phyloP scores from a whole-genome alignment of 306 rosid genomes.

The Lathyrus oleraceus region DNA sequence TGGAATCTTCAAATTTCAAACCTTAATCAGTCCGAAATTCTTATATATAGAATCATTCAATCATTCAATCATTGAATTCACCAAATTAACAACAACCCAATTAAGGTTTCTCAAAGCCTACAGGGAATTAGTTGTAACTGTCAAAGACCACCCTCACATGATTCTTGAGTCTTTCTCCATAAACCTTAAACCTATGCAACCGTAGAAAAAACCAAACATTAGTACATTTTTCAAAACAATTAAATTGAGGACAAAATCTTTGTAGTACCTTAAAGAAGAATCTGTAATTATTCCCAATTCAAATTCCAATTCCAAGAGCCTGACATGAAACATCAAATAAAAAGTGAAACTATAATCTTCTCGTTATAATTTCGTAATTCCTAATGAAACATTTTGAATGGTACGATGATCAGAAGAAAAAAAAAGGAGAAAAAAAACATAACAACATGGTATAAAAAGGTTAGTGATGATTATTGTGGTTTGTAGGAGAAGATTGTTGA shows the following conservation, averaged over 20 bases:
- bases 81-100: slow-evolving; percentile 53
- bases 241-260: slow-evolving; percentile 33
- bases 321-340: neutral
- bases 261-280: slow-evolving; percentile 43
- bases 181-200: slow-evolving; percentile 35
- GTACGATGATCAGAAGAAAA: neutral
- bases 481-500: slow-evolving; percentile 34
- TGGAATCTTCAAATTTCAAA: slow-evolving; percentile 28
- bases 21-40: slow-evolving; percentile 43
- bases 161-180: slow-evolving; percentile 26
- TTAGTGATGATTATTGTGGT: neutral
- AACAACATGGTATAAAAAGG: too few species aligned
- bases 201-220: slow-evolving; percentile 24
- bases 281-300: neutral
- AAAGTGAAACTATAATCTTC: neutral
- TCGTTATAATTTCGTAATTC: neutral
- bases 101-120: slow-evolving; percentile 30
- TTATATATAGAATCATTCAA: slow-evolving; percentile 1
- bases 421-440: neutral
- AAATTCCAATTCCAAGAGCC: neutral
- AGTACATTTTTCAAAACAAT: slow-evolving; percentile 8
- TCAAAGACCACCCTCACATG: slow-evolving; percentile 37
- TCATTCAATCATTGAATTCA: slow-evolving; percentile 23
- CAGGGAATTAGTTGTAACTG: slow-evolving; percentile 50
- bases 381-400: neutral